A percentile compares a stretch with the other conserved stretches of the same genome.
Evolutionary conservation across 2,329 filamentous ascomycete genomes (phyloP).

Genomic region (Zymoseptoria brevis): DNA sequence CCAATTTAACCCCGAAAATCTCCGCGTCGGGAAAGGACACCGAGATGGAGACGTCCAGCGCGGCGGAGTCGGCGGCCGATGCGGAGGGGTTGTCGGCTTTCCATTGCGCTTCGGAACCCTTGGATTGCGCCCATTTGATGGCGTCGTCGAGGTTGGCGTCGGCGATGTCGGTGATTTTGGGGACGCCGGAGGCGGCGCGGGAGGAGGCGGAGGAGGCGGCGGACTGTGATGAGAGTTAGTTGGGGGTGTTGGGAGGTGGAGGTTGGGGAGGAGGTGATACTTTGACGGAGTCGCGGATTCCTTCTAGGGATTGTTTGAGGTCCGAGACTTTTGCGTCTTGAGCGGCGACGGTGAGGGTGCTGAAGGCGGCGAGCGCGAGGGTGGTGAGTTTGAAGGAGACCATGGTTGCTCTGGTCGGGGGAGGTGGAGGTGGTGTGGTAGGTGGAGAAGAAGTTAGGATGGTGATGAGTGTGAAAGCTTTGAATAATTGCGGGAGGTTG

Average conservation of each 20-base stretch:
- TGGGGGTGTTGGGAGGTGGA: too few relatives aligned
- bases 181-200: slow-evolving; percentile 13
- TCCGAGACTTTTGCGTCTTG: slow-evolving; percentile 33
- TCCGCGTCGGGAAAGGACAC: slow-evolving; percentile 59
- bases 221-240: too few relatives aligned
- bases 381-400: slow-evolving; percentile 64
- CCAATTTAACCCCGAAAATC: slow-evolving; percentile 88
- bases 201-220: neutral
- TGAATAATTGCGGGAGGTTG: neutral
- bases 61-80: slow-evolving; percentile 38
- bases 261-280: slow-evolving; percentile 7
- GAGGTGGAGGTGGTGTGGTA: neutral
- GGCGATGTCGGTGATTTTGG: slow-evolving; percentile 7
- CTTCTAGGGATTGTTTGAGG: slow-evolving; percentile 5
- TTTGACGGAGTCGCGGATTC: slow-evolving; percentile 27
- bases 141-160: slow-evolving; percentile 15
- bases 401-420: slow-evolving; percentile 42
- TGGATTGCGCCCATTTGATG: slow-evolving; percentile 11
- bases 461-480: too few relatives aligned
- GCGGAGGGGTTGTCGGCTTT: slow-evolving; percentile 7
- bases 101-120: slow-evolving; percentile 6
- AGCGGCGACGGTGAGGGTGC: slow-evolving; percentile 57
- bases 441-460: neutral
- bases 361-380: slow-evolving; percentile 63
- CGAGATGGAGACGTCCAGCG: slow-evolving; percentile 48